phyloP scores from a whole-genome alignment of 2,329 filamentous ascomycete genomes.

The Hypoxylon sp. region DNA sequence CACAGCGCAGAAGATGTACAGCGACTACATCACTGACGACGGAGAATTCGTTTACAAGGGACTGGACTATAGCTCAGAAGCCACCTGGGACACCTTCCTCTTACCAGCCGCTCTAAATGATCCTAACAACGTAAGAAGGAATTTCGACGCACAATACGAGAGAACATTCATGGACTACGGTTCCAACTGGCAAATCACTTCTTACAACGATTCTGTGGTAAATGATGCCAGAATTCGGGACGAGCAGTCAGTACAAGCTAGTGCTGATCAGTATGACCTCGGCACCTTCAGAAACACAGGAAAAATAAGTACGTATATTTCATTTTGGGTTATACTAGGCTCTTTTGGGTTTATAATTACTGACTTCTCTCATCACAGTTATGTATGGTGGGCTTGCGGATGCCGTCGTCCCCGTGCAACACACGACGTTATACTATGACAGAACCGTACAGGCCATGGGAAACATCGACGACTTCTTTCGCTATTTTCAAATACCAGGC shows the following conservation, averaged over 20 bases:
- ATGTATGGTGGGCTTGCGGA: slow-evolving; percentile 54
- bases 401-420: slow-evolving; percentile 49
- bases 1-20: slow-evolving; percentile 51
- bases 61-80: slow-evolving; percentile 63
- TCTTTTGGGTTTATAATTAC: background rate
- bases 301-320: slow-evolving; percentile 48
- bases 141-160: slow-evolving; percentile 52
- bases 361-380: slow-evolving; percentile 35
- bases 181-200: slow-evolving; percentile 46
- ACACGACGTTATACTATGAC: slow-evolving; percentile 52
- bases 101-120: slow-evolving; percentile 44
- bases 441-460: slow-evolving; percentile 49
- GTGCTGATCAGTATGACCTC: slow-evolving; percentile 53
- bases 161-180: slow-evolving; percentile 52
- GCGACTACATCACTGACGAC: slow-evolving; percentile 47
- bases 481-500: slow-evolving; percentile 62
- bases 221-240: slow-evolving; percentile 47
- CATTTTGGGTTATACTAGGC: no score
- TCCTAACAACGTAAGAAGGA: slow-evolving; percentile 46
- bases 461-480: slow-evolving; percentile 63
- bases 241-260: slow-evolving; percentile 46
- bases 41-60: slow-evolving; percentile 53
- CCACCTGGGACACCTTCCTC: slow-evolving; percentile 49
- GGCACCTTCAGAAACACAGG: slow-evolving; percentile 48
- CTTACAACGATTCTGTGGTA: slow-evolving; percentile 51